These are phyloP conservation scores for Mycena olivaceomarginata DNA, from an alignment of 768 basidiomycete genomes.

Conservation along the genomic window DNA sequence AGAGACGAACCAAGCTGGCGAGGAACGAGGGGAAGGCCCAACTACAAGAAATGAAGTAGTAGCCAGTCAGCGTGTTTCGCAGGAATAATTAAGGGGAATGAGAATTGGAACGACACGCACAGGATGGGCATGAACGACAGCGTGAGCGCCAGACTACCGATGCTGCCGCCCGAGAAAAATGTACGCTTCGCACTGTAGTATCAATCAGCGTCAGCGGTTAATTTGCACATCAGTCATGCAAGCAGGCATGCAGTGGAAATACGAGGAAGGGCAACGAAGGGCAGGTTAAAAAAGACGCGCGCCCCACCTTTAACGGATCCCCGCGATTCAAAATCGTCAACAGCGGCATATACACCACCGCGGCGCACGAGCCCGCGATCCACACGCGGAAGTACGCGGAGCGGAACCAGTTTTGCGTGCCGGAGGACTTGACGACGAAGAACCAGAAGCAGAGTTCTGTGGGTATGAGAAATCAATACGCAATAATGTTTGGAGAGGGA, in stretches of 20 bases:
- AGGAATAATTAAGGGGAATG: too few species aligned
- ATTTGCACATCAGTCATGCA: neutral
- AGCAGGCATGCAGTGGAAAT: neutral
- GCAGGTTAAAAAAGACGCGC: too few species aligned
- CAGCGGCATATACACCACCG: constrained; percentile 81
- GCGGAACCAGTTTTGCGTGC: constrained; percentile 85
- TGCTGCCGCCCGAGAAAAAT: constrained; percentile 81
- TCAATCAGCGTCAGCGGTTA: neutral
- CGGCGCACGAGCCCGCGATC: constrained; percentile 77
- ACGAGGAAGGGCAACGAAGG: too few species aligned
- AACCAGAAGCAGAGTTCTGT: constrained; percentile 91
- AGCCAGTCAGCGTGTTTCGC: constrained; percentile 11
- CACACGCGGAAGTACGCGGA: constrained; percentile 85
- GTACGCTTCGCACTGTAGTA: constrained; percentile 77
- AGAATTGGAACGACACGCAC: constrained; percentile 61
- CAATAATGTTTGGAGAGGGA: too few species aligned
- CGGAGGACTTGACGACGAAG: constrained; percentile 80
- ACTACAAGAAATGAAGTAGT: constrained; percentile 51
- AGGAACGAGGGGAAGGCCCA: constrained; percentile 83
- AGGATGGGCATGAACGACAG: constrained; percentile 84
- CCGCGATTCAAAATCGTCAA: constrained; percentile 78
- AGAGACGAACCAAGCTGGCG: too few species aligned
- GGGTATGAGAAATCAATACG: constrained; percentile 14
- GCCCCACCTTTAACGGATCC: constrained; percentile 74
- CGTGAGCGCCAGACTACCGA: constrained; percentile 82